These are phyloP conservation scores for Blepharisma japonicum DNA, from an alignment of 73 alveolate species.

Conservation along the genomic window DNA sequence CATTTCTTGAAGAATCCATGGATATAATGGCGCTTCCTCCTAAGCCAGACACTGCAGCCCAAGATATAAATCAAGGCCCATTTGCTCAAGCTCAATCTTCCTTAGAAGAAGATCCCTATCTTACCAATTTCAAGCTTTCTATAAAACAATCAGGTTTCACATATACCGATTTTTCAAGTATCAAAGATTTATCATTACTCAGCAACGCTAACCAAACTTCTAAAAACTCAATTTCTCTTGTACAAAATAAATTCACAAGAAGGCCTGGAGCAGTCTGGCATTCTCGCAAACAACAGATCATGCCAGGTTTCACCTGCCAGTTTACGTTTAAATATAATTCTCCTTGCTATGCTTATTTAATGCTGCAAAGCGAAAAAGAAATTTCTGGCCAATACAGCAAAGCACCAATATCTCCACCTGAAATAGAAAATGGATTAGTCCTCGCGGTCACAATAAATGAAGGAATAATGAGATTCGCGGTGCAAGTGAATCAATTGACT, in stretches of 20 bases:
- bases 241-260: conserved; percentile 42
- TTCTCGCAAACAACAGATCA: conserved; percentile 50
- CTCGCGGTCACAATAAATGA: neutral
- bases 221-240: conserved; percentile 22
- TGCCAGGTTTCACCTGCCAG: conserved; percentile 48
- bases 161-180: conserved; percentile 37
- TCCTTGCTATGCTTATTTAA: neutral
- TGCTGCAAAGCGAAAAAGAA: conserved; percentile 25
- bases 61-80: conserved; percentile 55
- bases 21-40: conserved; percentile 71
- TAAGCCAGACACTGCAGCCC: conserved; percentile 43
- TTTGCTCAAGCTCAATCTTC: conserved; percentile 20
- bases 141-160: conserved; percentile 47
- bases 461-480: conserved; percentile 6
- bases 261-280: conserved; percentile 70
- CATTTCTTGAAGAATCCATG: conserved; percentile 71
- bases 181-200: conserved; percentile 32
- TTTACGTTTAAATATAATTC: conserved; percentile 37
- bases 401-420: neutral
- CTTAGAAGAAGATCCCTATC: conserved; percentile 38
- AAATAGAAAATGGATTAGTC: conserved; percentile 13
- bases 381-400: neutral
- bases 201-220: conserved; percentile 32
- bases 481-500: neutral
- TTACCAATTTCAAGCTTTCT: conserved; percentile 42